A percentile compares a stretch with the other conserved stretches of the same genome.
Evolutionary conservation across 805 yeast genomes (phyloP).

Genomic region (Blastobotrys mokoenaii): DNA sequence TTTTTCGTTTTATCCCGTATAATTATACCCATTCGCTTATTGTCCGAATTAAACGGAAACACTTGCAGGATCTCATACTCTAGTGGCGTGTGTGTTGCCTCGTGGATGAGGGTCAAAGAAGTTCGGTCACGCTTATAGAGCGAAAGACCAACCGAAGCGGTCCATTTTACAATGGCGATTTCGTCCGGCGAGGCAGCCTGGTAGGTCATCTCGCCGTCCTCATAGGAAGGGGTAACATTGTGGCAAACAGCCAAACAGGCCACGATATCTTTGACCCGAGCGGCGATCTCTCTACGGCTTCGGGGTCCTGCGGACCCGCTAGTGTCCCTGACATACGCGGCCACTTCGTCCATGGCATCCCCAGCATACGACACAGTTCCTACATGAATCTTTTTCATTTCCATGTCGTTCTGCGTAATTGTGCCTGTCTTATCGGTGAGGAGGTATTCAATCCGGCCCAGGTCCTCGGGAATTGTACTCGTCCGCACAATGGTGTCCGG

Average conservation of each 20-base stretch:
- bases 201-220: conserved; percentile 65
- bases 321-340: conserved; percentile 45
- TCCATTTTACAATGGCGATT: conserved; percentile 89
- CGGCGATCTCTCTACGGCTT: conserved; percentile 60
- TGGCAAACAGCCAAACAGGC: conserved; percentile 89
- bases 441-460: conserved; percentile 90
- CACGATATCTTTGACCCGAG: conserved; percentile 71
- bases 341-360: conserved; percentile 85
- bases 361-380: conserved; percentile 90
- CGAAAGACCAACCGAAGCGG: conserved; percentile 77
- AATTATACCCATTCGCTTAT: conserved; percentile 93
- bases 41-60: conserved; percentile 93
- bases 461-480: conserved; percentile 94
- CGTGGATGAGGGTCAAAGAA: conserved; percentile 60
- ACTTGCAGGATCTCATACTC: conserved; percentile 65
- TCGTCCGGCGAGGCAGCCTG: conserved; percentile 99
- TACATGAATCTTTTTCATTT: conserved; percentile 80
- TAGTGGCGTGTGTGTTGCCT: conserved; percentile 38
- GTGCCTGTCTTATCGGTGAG: conserved; percentile 96
- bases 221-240: conserved; percentile 89
- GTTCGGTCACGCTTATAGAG: conserved; percentile 75
- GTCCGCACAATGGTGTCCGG: conserved; percentile 90
- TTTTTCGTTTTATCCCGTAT: conserved; percentile 53
- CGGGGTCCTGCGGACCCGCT: conserved; percentile 25
- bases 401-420: conserved; percentile 96